phyloP scores from a whole-genome alignment of 1,139 yeast species.

The Pichia sp. region DNA sequence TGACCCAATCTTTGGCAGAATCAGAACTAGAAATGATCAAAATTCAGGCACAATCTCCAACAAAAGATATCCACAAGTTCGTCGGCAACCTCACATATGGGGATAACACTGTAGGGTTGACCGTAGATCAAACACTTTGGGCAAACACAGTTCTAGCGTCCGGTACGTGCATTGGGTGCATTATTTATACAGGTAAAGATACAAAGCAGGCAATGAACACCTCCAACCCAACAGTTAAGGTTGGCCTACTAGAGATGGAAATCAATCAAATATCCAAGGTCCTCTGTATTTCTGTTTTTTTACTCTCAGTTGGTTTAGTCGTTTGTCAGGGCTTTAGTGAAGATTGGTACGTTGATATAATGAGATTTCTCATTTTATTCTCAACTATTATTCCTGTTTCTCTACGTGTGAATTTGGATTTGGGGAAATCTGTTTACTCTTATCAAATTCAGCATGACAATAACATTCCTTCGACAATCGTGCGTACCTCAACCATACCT shows the following conservation, averaged over 20 bases:
- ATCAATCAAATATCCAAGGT: constrained; percentile 86
- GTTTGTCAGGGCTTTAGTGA: constrained; percentile 71
- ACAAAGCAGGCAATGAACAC: constrained; percentile 95
- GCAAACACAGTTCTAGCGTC: constrained; percentile 96
- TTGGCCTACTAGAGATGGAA: constrained; percentile 85
- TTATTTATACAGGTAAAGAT: constrained; percentile 85
- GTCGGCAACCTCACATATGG: constrained; percentile 58
- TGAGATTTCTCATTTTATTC: constrained; percentile 85
- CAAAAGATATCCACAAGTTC: constrained; percentile 77
- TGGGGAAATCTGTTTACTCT: constrained; percentile 95
- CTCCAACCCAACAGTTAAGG: constrained; percentile 81
- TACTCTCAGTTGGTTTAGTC: constrained; percentile 72
- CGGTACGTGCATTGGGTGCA: constrained; percentile 83
- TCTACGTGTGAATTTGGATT: constrained; percentile 85
- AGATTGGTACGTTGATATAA: constrained; percentile 82
- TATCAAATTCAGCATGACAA: constrained; percentile 87
- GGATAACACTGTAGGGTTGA: constrained; percentile 59
- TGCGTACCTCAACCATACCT: constrained; percentile 95
- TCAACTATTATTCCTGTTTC: constrained; percentile 96
- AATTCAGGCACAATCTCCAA: constrained; percentile 71
- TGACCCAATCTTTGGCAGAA: constrained; percentile 58
- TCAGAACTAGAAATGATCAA: constrained; percentile 45
- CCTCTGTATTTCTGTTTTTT: constrained; percentile 79
- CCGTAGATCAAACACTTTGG: constrained; percentile 93
- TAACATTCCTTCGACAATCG: constrained; percentile 80